Base-by-base conservation (phyloP, 2,329 filamentous ascomycete species). In the Aspergillus pseudoviridinutans region DNA sequence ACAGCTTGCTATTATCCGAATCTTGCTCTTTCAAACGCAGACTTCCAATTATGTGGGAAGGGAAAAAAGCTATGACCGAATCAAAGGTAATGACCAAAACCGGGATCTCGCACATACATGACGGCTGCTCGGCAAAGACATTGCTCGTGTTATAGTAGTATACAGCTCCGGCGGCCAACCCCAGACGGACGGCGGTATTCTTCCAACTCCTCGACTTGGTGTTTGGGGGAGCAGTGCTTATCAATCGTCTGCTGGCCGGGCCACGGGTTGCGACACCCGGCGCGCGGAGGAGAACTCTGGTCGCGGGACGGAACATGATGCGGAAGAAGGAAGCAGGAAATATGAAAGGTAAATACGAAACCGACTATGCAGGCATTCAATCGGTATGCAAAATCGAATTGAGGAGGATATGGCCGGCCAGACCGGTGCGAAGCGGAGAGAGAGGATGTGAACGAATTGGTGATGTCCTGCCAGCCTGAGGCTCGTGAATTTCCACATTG, bases 141-240 rank as follows among this genome's bases (percentile, higher is more conserved):
- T 87, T 84, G 69, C 88, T 93, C 7, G 92, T 97, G 79, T 92
- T 96, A 76, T 97, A 99, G 76, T 90, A 97, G 79, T 97, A 99
- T 51, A 97, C 78, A 49, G 88, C 86, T 22, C 83, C 91, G 58
- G 80, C 82, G 0, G 91, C 92, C 56, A 94, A 71, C 63, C 86
- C 90, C 84, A 91, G 88, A 79, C 93, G 84, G 67, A 84, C 73
- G 3, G 82, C 82, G 53, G 86, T 82, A 73, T 86, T 88, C 82
- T 92, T 96, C 90, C 91, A 96, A 72, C 87, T 89, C 73, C 91
- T 80, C 67, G 85, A 85, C 78, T 86, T 90, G 69, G 84, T 79
- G 63, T 85, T 80, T 3, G 88, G 79, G 54, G 71, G 66, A 58
- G 66, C 78, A 64, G 81, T 84, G 78, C 80, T 87, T 68, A 86